Conservation (phyloP, 495 filamentous ascomycete species). For the Lepidopterella palustris region DNA sequence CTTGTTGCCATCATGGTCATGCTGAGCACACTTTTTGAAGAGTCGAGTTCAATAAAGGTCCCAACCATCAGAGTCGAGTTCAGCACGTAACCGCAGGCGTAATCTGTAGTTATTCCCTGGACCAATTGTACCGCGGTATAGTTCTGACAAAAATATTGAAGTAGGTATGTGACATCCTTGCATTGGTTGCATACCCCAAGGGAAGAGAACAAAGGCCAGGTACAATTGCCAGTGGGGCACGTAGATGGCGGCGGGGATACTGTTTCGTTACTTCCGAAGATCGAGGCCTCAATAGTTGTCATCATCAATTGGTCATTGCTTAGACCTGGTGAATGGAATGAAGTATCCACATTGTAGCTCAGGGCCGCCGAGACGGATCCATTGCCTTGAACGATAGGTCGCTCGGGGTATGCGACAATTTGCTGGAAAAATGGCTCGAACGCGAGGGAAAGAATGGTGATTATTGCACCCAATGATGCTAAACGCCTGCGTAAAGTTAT, state of each 20-base stretch:
- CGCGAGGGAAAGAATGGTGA: slow-evolving; percentile 31
- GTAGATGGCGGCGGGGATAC: not conserved
- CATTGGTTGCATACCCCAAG: slow-evolving; percentile 19
- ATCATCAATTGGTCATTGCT: not conserved
- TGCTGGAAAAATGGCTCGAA: slow-evolving; percentile 38
- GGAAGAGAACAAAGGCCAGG: slow-evolving; percentile 7
- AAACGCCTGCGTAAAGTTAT: slow-evolving; percentile 12
- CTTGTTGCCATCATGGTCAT: not conserved
- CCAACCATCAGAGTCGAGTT: slow-evolving; percentile 1
- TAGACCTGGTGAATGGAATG: not conserved
- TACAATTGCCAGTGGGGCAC: slow-evolving; percentile 9
- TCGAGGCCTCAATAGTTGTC: not conserved
- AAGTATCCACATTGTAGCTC: not conserved
- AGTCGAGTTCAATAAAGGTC: not conserved
- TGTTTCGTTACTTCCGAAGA: not conserved
- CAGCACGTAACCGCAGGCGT: slow-evolving; percentile 8
- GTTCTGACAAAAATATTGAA: slow-evolving; percentile 7
- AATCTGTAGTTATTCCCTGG: not conserved
- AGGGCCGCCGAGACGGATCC: not conserved
- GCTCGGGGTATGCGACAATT: slow-evolving; percentile 26
- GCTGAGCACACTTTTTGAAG: not conserved
- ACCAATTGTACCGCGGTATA: not conserved
- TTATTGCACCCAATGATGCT: slow-evolving; percentile 29
- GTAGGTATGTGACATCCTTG: slow-evolving; percentile 8
- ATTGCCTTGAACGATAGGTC: not conserved